Evolutionary conservation across 768 basidiomycete genomes (phyloP).

Genomic region (Mrakia hoshinonis): DNA sequence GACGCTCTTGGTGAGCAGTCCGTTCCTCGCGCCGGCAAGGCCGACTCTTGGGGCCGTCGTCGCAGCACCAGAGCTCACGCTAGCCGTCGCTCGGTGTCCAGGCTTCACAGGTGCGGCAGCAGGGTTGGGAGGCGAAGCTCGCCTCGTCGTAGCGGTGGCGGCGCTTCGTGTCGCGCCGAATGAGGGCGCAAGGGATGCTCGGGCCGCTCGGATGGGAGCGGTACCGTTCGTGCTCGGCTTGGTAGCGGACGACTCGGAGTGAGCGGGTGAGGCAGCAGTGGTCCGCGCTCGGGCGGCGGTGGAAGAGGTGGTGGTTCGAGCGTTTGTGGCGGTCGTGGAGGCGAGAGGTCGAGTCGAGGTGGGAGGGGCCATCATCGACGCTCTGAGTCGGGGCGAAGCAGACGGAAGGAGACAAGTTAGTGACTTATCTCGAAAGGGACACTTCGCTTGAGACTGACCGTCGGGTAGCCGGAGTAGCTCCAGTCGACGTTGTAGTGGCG

Average conservation of each 20-base stretch:
- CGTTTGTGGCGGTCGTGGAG: neutral
- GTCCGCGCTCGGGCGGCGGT: neutral
- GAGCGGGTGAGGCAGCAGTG: constrained; percentile 13
- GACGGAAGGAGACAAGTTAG: neutral
- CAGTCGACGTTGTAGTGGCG: neutral
- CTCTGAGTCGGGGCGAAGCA: neutral
- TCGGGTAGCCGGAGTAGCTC: neutral
- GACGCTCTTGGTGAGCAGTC: neutral
- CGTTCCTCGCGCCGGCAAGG: neutral
- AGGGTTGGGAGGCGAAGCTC: constrained; percentile 7
- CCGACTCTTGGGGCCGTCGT: neutral
- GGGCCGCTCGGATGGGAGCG: neutral
- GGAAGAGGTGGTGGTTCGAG: neutral
- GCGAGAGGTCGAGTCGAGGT: neutral
- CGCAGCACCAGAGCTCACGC: neutral
- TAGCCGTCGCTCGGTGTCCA: neutral
- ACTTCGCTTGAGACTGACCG: neutral
- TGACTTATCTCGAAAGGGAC: no score
- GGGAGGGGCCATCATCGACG: constrained; percentile 10
- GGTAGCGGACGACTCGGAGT: neutral
- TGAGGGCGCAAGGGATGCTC: constrained; percentile 10
- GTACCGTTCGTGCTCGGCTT: neutral
- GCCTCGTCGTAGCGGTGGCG: neutral
- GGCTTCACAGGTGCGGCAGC: constrained; percentile 1
- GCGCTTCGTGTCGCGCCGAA: neutral